Conservation (phyloP, 768 basidiomycete genomes). For the Lentinula detonsa region DNA sequence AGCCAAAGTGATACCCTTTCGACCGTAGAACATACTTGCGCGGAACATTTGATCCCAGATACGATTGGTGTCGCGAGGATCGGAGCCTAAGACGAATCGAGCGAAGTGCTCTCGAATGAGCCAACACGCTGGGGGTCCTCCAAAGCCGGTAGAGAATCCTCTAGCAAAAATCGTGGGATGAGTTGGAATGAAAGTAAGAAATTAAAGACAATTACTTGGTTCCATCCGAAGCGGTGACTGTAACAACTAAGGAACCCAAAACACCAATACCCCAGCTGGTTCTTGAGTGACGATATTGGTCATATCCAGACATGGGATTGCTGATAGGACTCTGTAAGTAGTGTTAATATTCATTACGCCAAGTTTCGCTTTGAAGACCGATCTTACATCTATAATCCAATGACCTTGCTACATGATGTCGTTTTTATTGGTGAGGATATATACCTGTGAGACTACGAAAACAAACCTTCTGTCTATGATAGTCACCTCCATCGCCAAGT, state of each 20-base stretch:
- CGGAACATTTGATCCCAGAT: constrained; percentile 25
- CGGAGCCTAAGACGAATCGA: constrained; percentile 22
- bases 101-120: constrained; percentile 22
- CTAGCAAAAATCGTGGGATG: constrained; percentile 1
- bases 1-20: constrained; percentile 23
- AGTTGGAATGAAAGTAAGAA: background rate
- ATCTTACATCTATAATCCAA: constrained; percentile 19
- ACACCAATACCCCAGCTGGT: constrained; percentile 23
- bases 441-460: background rate
- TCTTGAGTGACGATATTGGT: constrained; percentile 20
- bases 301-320: constrained; percentile 20
- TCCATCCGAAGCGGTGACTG: constrained; percentile 22
- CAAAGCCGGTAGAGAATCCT: constrained; percentile 23
- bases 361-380: background rate
- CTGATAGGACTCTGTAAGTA: constrained; percentile 6
- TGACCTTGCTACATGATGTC: constrained; percentile 14
- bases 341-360: background rate
- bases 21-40: constrained; percentile 23
- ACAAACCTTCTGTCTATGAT: constrained; percentile 12
- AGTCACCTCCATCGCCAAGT: constrained; percentile 16
- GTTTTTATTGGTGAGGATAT: background rate
- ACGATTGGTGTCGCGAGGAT: constrained; percentile 22
- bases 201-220: constrained; percentile 7
- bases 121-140: constrained; percentile 25
- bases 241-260: constrained; percentile 23